Evolutionary conservation across 2,329 filamentous ascomycete species (phyloP).

Genomic region (Penicillium griseofulvum): DNA sequence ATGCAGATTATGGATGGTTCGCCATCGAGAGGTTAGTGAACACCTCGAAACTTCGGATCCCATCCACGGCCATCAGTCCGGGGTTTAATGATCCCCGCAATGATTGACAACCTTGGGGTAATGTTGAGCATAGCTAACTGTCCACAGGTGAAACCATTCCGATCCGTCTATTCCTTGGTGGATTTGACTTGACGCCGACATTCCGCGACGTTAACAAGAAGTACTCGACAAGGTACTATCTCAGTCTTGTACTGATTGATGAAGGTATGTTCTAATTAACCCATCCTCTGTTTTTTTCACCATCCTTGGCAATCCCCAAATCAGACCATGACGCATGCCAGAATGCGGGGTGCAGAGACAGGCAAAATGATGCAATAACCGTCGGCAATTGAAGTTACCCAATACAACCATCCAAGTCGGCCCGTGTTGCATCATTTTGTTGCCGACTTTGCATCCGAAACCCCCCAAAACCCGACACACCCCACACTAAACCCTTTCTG

Average conservation of each 20-base stretch:
- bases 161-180: conserved; percentile 92
- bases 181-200: conserved; percentile 94
- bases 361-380: conserved; percentile 29
- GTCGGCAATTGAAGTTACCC: conserved; percentile 36
- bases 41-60: no score
- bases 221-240: conserved; percentile 96
- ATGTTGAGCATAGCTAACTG: conserved; percentile 20
- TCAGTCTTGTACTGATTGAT: conserved; percentile 92
- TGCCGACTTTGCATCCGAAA: conserved; percentile 15
- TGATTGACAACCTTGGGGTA: no score
- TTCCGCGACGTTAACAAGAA: conserved; percentile 99
- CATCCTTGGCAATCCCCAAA: background rate
- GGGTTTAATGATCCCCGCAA: background rate
- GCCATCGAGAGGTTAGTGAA: conserved; percentile 75
- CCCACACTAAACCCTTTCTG: conserved; percentile 32
- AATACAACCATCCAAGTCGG: conserved; percentile 15
- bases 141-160: conserved; percentile 78
- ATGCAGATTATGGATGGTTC: conserved; percentile 94
- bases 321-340: conserved; percentile 2
- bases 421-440: conserved; percentile 19
- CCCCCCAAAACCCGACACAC: conserved; percentile 17
- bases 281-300: background rate
- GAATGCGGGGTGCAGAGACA: conserved; percentile 3
- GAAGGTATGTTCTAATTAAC: conserved; percentile 60
- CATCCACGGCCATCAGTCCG: background rate